Base-by-base conservation (phyloP, 2,329 filamentous ascomycete species). In the Penicillium sp. region DNA sequence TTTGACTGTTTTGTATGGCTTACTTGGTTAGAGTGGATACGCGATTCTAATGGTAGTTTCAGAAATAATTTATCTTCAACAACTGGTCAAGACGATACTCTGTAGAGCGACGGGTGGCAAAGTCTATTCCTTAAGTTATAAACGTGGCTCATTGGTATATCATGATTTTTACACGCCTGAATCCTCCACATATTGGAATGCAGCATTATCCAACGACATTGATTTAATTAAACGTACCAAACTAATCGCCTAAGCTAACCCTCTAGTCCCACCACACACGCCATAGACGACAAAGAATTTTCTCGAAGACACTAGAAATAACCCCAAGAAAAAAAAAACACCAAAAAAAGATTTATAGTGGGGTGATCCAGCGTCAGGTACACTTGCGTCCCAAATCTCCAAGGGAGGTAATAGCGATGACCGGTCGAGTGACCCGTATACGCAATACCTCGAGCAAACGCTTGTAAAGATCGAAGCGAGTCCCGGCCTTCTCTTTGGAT, bases 401-500 rank as follows among this genome's bases (percentile, higher is more conserved):
- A 19, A 16, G 19, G 33, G 22, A 37, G 33, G 51, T 53, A 53
- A 47, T 22, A 27, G 37, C 39, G 2, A 43, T 26, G 44, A 52
- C 49, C 27, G 39, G 49, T 35, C n/a, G 11, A 35, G 37, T 6
- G 27, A 33, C 24, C 35, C 49, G 55, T 58, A 55, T 52, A 9
- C 9, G 4, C 10, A 53, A 58, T 58, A 60, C 50, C 27, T 35
- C 19, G 27, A 10, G 6, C 45, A 44, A 16, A 26, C 37, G 55
- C 49, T n/a, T 44, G 61, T 63, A 63, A 55, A 31, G 50, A 59
- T 52, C 54, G 64, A 61, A 65, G 56, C 50, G 58, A 61, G 53
- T 52, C 46, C 49, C 48, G 31, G 58, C 21, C 52, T 29, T 63
- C 60, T 67, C 63, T 65, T 63, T 67, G 63, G 65, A 56, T 51